Conservation (phyloP, 176 grass and related monocot genomes). For the Guadua angustifolia region DNA sequence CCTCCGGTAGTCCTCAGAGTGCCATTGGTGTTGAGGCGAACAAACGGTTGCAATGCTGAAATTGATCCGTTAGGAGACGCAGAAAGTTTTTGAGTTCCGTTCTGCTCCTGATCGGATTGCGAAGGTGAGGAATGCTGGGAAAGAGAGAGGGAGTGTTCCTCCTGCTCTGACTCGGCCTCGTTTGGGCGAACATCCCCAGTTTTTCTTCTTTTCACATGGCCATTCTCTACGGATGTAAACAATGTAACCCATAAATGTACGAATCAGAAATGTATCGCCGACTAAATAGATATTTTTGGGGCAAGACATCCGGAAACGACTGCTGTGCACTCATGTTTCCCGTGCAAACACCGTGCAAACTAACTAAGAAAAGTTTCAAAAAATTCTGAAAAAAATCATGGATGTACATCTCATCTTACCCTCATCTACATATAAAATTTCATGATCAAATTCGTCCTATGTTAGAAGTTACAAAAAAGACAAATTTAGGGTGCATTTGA, state of each 20-base stretch:
- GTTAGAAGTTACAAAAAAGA: too few species aligned
- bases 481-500: too few species aligned
- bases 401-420: too few species aligned
- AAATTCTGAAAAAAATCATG: too few species aligned
- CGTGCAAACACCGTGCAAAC: too few species aligned
- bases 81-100: constrained; percentile 63
- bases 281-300: background rate
- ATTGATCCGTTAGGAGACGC: constrained; percentile 59
- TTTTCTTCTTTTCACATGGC: constrained; percentile 72
- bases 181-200: constrained; percentile 47
- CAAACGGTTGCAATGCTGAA: constrained; percentile 55
- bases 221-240: constrained; percentile 56
- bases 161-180: constrained; percentile 73
- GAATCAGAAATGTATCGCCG: background rate
- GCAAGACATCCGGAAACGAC: background rate
- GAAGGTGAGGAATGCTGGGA: constrained; percentile 93
- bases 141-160: constrained; percentile 90
- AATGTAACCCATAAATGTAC: background rate
- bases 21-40: constrained; percentile 59
- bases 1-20: constrained; percentile 41
- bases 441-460: too few species aligned
- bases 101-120: constrained; percentile 91
- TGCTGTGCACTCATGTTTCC: too few species aligned
- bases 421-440: too few species aligned
- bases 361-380: too few species aligned